Conservation (phyloP, 1,284 basidiomycete species). For the Earliella scabrosa region DNA sequence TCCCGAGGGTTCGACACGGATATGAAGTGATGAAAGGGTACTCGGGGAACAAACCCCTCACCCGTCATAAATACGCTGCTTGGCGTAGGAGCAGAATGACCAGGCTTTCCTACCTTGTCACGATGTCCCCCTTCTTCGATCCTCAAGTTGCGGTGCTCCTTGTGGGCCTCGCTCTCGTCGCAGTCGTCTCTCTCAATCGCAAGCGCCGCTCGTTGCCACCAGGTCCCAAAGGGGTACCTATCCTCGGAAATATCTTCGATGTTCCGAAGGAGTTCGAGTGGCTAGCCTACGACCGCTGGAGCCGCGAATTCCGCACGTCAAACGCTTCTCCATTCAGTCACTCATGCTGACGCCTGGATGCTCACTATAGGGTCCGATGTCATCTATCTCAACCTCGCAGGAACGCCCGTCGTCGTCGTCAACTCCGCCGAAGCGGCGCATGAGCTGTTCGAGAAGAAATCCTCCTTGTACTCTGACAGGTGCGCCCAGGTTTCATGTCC, state of each 20-base stretch:
- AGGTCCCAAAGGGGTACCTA: slow-evolving; percentile 32
- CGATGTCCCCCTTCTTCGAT: slow-evolving; percentile 6
- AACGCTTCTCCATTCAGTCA: background rate
- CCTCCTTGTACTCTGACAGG: slow-evolving; percentile 32
- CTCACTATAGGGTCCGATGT: slow-evolving; percentile 30
- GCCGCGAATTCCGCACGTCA: slow-evolving; percentile 23
- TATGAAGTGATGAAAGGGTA: slow-evolving; percentile 17
- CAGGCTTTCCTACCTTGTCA: slow-evolving; percentile 4
- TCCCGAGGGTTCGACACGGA: slow-evolving; percentile 5
- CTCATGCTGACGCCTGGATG: background rate
- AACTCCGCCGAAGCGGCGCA: slow-evolving; percentile 32
- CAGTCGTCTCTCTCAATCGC: slow-evolving; percentile 15
- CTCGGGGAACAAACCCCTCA: slow-evolving; percentile 15
- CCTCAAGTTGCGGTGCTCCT: slow-evolving; percentile 8
- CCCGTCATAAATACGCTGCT: slow-evolving; percentile 19
- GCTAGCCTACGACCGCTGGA: slow-evolving; percentile 30
- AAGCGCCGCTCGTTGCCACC: slow-evolving; percentile 28
- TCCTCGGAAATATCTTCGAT: slow-evolving; percentile 34
- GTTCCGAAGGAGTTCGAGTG: slow-evolving; percentile 31
- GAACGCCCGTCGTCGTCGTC: slow-evolving; percentile 30
- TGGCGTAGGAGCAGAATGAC: background rate
- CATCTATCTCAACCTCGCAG: slow-evolving; percentile 29
- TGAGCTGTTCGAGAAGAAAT: slow-evolving; percentile 33
- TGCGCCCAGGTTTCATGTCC: slow-evolving; percentile 3
- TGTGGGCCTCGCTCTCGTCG: slow-evolving; percentile 7